Evolutionary conservation across 805 yeast species (phyloP), one percentile per base, ranked within the genome.

Genomic region (Kuraishia ogatae): DNA sequence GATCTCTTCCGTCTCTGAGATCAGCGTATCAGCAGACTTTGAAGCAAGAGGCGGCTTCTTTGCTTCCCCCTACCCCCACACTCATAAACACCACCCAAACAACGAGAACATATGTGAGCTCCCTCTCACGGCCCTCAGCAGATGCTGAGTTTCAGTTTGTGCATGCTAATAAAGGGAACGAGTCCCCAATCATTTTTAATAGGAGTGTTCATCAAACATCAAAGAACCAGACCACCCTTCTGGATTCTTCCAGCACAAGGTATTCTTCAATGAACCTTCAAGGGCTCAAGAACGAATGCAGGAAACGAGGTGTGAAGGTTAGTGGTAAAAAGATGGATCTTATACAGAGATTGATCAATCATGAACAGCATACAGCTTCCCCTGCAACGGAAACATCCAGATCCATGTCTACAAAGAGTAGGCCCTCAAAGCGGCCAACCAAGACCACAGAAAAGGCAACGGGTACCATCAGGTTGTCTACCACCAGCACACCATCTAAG

Each of bases 251-350:
- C 6, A 55, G 58, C 20, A 54, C 64, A 39, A 70, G 59, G 57
- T 71, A 65, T 50, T 57, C 67, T 1, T 64, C 70, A 28, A 77
- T 83, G 80, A 80, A 81, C 49, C 69, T 84, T 47, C 77, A 79
- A 54, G 73, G 80, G 1, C 72, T 85, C 60, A 83, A 80, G 63
- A 66, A 65, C 53, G 89, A 84, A 64, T 83, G 89, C 64, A 78
- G 79, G 55, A 71, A 70, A 55, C 75, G 85, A 57, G 87, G 88
- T 0, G 66, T 85, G 57, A 81, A 78, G 61, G 77, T 83, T 0
- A 69, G 81, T n/a, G 91, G 91, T 15, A 74, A 75, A 52, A 85
- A 85, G 62, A 66, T 76, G 10, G 89, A 85, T 29, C 68, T 85
- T 23, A 73, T 84, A 24, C 72, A 70, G 56, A 62, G 75, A 59